Evolutionary conservation across 768 basidiomycete species (phyloP).

Genomic region (Pisolithus sp.): DNA sequence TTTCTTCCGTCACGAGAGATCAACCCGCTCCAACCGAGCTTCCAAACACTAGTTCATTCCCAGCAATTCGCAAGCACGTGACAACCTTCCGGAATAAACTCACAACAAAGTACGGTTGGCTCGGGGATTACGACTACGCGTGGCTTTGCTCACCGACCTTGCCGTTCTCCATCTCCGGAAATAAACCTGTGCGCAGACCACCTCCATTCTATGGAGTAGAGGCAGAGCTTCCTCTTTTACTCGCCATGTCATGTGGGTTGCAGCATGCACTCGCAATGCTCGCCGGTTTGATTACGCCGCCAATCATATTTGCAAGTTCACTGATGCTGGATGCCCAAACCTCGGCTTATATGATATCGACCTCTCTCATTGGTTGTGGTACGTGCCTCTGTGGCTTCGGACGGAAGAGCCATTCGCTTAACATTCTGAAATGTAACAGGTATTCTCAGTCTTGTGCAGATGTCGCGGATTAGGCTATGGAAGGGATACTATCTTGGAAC

Average conservation of each 20-base stretch:
- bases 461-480: slow-evolving; percentile 61
- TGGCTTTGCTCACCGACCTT: slow-evolving; percentile 67
- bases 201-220: slow-evolving; percentile 77
- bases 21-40: slow-evolving; percentile 12
- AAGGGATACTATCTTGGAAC: slow-evolving; percentile 66
- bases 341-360: slow-evolving; percentile 75
- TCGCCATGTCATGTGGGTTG: slow-evolving; percentile 68
- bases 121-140: slow-evolving; percentile 78
- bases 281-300: slow-evolving; percentile 76
- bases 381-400: slow-evolving; percentile 14
- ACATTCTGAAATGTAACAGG: slow-evolving; percentile 35
- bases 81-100: slow-evolving; percentile 28
- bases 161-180: slow-evolving; percentile 44
- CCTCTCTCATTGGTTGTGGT: slow-evolving; percentile 77
- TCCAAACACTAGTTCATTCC: slow-evolving; percentile 6
- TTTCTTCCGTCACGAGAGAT: slow-evolving; percentile 5
- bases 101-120: slow-evolving; percentile 60
- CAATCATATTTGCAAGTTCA: slow-evolving; percentile 68
- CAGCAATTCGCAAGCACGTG: slow-evolving; percentile 5
- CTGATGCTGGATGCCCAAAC: slow-evolving; percentile 52
- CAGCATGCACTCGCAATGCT: slow-evolving; percentile 81
- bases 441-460: slow-evolving; percentile 71
- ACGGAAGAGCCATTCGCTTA: background rate
- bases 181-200: slow-evolving; percentile 18
- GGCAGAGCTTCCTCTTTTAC: slow-evolving; percentile 61